Percentiles rank a stretch among this genome's conserved stretches.
These are phyloP conservation scores for Polygonum aviculare DNA, from an alignment of 148 eudicot genomes.

Conservation along the genomic window DNA sequence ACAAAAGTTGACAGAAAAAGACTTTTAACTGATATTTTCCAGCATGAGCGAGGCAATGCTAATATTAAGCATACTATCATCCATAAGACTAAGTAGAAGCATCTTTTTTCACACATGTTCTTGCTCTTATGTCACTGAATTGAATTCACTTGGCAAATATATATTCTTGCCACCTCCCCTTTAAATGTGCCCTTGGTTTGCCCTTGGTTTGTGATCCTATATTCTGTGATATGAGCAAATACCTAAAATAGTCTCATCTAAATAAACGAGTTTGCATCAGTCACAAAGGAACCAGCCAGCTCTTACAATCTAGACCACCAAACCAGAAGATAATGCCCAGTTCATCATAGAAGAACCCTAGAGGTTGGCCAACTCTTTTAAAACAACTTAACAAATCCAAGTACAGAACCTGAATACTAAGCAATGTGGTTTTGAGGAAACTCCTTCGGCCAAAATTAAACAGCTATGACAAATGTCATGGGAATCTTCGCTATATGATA, in stretches of 20 bases:
- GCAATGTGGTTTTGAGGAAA: not conserved
- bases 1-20: not conserved
- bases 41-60: slow-evolving; percentile 1
- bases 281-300: not conserved
- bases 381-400: not conserved
- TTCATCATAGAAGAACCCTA: not conserved
- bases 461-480: not conserved
- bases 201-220: not conserved
- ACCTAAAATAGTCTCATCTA: not conserved
- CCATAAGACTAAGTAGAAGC: not conserved
- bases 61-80: not conserved
- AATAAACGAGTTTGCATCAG: not conserved
- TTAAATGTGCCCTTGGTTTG: not conserved
- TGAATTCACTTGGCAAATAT: not conserved
- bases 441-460: not conserved
- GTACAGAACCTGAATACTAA: not conserved
- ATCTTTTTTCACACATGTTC: not conserved
- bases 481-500: not conserved
- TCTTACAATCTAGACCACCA: not conserved
- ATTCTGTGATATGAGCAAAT: not conserved
- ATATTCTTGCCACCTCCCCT: not conserved
- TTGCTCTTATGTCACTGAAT: not conserved
- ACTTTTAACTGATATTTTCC: not conserved
- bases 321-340: not conserved
- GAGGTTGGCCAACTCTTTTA: not conserved